These are phyloP conservation scores for Brassica carinata DNA, from an alignment of 345 rosid genomes.

Conservation along the genomic window DNA sequence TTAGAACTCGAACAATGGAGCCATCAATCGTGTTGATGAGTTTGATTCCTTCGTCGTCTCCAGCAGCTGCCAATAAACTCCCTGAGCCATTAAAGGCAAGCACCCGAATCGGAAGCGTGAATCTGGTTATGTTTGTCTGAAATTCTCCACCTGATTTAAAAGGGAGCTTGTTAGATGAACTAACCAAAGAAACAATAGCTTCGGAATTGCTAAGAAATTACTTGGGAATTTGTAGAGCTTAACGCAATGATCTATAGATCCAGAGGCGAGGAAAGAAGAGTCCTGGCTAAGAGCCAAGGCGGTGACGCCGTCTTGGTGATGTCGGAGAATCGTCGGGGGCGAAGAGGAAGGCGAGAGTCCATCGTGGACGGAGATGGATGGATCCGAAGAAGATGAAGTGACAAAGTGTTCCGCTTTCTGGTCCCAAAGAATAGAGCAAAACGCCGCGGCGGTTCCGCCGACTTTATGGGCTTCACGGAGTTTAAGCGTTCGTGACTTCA, in stretches of 20 bases:
- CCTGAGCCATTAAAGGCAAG: constrained; percentile 89
- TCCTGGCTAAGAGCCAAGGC: constrained; percentile 83
- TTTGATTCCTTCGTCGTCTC: constrained; percentile 97
- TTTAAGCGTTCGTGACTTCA: constrained; percentile 82
- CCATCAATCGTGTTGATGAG: constrained; percentile 92
- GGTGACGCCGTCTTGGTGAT: constrained; percentile 94
- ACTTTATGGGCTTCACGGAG: constrained; percentile 83
- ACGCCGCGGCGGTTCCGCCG: constrained; percentile 50
- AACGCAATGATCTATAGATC: constrained; percentile 90
- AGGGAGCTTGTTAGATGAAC: background rate
- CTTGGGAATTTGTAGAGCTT: constrained; percentile 98
- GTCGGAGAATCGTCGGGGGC: constrained; percentile 77
- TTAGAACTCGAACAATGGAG: constrained; percentile 83
- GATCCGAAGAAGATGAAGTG: constrained; percentile 85
- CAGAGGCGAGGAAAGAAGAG: constrained; percentile 93
- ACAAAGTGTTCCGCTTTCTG: constrained; percentile 68
- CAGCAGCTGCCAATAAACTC: constrained; percentile 91
- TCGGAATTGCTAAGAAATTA: constrained; percentile 9
- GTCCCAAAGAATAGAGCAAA: constrained; percentile 94
- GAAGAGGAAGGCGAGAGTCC: constrained; percentile 59
- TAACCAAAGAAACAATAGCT: background rate
- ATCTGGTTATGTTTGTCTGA: constrained; percentile 86
- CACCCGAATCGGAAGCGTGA: constrained; percentile 84
- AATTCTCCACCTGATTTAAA: constrained; percentile 77
- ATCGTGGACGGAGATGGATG: constrained; percentile 74